A percentile compares a stretch with the other conserved stretches of the same genome.
phyloP scores from a whole-genome alignment of 345 rosid species.

The Gossypium arboreum region DNA sequence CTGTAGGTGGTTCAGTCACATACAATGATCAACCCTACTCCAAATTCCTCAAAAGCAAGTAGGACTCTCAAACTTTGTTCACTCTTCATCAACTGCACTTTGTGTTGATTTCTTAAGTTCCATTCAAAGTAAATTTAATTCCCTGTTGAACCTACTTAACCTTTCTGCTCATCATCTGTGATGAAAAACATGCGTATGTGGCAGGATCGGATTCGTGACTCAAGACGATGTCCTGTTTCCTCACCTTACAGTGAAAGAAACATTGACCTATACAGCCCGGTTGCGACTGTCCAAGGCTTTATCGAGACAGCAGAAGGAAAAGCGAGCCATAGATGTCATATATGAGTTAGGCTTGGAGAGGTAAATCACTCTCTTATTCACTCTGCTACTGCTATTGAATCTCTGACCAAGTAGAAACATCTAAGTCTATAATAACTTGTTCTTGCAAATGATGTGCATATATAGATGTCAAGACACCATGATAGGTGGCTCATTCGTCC shows the following conservation, averaged over 20 bases:
- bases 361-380: conserved; percentile 28
- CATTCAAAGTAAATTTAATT: too few relatives aligned
- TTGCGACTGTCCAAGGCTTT: conserved; percentile 70
- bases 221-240: conserved; percentile 96
- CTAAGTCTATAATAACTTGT: background rate
- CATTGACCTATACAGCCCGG: conserved; percentile 76
- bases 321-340: conserved; percentile 77
- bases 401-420: background rate
- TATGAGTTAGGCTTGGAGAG: conserved; percentile 89
- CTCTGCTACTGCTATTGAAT: background rate
- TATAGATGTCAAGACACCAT: conserved; percentile 87
- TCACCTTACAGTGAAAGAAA: conserved; percentile 94
- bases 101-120: background rate
- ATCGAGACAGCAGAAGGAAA: conserved; percentile 65
- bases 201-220: conserved; percentile 97
- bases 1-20: conserved; percentile 57
- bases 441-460: background rate
- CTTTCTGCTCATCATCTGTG: too few relatives aligned
- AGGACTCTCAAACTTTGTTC: conserved; percentile 2
- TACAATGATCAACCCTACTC: conserved; percentile 80
- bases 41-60: conserved; percentile 87
- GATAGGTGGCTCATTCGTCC: conserved; percentile 95
- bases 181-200: background rate
- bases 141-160: too few relatives aligned
- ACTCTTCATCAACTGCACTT: background rate